These are phyloP conservation scores for Heliamphora ciliata DNA, from an alignment of 179 eudicot genomes.

Conservation along the genomic window DNA sequence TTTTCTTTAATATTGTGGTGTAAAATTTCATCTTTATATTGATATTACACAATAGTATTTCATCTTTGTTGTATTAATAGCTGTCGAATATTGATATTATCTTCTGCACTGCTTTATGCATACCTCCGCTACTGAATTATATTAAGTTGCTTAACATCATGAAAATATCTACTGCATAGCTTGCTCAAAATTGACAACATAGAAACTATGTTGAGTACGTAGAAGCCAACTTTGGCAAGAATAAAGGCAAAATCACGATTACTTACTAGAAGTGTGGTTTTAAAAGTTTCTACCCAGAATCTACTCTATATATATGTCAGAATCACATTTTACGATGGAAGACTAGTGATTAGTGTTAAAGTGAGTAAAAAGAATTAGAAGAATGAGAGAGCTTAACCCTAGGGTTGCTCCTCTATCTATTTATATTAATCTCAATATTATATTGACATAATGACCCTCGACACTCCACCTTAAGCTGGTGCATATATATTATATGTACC, in stretches of 20 bases:
- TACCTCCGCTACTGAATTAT: background rate
- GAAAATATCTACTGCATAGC: background rate
- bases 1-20: background rate
- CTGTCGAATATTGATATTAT: background rate
- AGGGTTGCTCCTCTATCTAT: too few relatives aligned
- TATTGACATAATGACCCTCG: too few relatives aligned
- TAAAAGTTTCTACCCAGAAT: background rate
- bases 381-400: too few relatives aligned
- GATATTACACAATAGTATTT: background rate
- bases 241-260: background rate
- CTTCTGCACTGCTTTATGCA: background rate
- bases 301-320: background rate
- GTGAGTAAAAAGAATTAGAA: too few relatives aligned
- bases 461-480: too few relatives aligned
- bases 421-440: too few relatives aligned
- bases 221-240: background rate
- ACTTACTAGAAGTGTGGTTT: constrained; percentile 2
- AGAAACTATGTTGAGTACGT: background rate
- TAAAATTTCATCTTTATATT: background rate
- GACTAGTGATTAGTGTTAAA: background rate
- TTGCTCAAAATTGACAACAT: background rate
- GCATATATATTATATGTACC: too few relatives aligned
- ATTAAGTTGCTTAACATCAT: background rate
- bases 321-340: background rate
- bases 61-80: background rate